phyloP scores from a whole-genome alignment of 2,329 filamentous ascomycete species.

The Neurospora sp. region DNA sequence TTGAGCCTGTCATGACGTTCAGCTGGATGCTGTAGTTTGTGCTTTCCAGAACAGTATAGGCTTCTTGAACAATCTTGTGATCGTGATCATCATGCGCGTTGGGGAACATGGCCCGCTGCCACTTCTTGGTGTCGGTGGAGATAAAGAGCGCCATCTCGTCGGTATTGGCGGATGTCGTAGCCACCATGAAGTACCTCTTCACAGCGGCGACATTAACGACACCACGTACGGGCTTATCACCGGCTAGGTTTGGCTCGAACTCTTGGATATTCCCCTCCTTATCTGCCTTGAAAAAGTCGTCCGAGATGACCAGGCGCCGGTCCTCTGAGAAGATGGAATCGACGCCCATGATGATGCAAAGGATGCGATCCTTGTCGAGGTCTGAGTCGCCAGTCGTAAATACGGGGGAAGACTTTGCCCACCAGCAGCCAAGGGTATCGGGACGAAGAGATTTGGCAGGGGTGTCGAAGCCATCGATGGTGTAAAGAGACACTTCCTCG shows the following conservation, averaged over 20 bases:
- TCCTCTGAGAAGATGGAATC: constrained; percentile 63
- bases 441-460: constrained; percentile 53
- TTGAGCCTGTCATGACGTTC: constrained; percentile 68
- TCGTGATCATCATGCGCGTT: constrained; percentile 35
- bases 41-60: constrained; percentile 89
- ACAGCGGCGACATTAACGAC: constrained; percentile 73
- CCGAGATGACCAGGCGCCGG: constrained; percentile 69
- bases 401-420: constrained; percentile 67
- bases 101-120: constrained; percentile 88
- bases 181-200: constrained; percentile 79
- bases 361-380: constrained; percentile 57
- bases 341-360: constrained; percentile 71
- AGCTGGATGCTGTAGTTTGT: constrained; percentile 98
- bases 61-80: constrained; percentile 71
- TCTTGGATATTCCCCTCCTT: constrained; percentile 37
- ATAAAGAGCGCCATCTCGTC: constrained; percentile 90
- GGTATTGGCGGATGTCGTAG: constrained; percentile 67
- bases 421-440: constrained; percentile 68
- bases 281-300: constrained; percentile 62
- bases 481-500: constrained; percentile 59
- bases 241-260: constrained; percentile 68
- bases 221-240: constrained; percentile 63
- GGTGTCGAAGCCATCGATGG: constrained; percentile 72
- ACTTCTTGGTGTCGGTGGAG: constrained; percentile 69
- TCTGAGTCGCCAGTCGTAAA: constrained; percentile 62